Evolutionary conservation across 1,284 basidiomycete species (phyloP).

Genomic region (Prillingera fragicola): DNA sequence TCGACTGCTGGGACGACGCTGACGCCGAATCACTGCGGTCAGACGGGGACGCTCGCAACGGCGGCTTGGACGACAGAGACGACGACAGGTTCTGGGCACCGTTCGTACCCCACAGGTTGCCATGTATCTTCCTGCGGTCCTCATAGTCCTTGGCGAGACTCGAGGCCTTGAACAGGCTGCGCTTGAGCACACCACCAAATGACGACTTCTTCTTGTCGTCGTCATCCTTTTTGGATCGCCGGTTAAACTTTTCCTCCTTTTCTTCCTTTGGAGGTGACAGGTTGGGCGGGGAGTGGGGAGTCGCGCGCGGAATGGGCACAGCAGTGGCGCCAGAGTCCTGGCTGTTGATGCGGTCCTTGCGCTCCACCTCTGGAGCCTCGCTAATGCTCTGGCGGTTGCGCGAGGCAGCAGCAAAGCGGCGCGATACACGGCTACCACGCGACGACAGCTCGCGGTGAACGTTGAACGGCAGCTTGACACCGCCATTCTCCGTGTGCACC

Average conservation of each 20-base stretch:
- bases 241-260: constrained; percentile 9
- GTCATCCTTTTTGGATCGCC: constrained; percentile 20
- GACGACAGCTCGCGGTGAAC: constrained; percentile 14
- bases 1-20: constrained; percentile 15
- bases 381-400: constrained; percentile 15
- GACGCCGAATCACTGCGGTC: constrained; percentile 17
- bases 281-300: constrained; percentile 5
- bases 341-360: constrained; percentile 9
- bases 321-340: constrained; percentile 13
- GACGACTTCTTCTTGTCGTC: constrained; percentile 25
- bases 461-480: constrained; percentile 33
- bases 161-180: constrained; percentile 33
- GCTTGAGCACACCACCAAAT: constrained; percentile 35
- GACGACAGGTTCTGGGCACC: constrained; percentile 33
- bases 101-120: constrained; percentile 8
- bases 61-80: constrained; percentile 17
- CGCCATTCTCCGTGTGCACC: constrained; percentile 42
- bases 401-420: constrained; percentile 9
- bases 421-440: constrained; percentile 11
- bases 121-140: constrained; percentile 35
- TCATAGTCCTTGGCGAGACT: constrained; percentile 24
- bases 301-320: neutral
- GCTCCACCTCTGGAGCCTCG: constrained; percentile 1
- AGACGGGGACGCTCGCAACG: neutral
- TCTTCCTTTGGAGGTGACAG: constrained; percentile 9